Evolutionary conservation across 768 basidiomycete genomes (phyloP).

Genomic region (Candolleomyces eurysporus): DNA sequence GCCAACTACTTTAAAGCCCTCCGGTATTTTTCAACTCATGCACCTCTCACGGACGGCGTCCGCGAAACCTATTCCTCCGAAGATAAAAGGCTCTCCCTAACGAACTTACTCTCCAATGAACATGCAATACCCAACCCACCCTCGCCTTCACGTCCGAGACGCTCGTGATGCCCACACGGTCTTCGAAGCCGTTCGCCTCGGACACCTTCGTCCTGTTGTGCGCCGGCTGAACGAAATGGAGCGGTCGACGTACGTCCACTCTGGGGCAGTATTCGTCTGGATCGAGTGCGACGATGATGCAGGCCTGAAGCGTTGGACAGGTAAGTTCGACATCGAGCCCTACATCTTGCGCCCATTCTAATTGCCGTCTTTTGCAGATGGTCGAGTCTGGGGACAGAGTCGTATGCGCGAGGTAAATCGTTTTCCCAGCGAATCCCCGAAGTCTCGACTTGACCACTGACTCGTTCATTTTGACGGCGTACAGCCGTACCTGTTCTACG

Average conservation of each 20-base stretch:
- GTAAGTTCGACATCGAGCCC: constrained; percentile 19
- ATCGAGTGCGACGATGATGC: constrained; percentile 65
- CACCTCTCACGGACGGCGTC: constrained; percentile 19
- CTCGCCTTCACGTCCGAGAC: constrained; percentile 63
- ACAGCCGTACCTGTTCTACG: constrained; percentile 69
- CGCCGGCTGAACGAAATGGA: constrained; percentile 64
- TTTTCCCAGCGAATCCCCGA: constrained; percentile 5
- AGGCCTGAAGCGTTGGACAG: constrained; percentile 67
- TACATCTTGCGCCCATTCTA: constrained; percentile 4
- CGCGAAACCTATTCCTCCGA: constrained; percentile 13
- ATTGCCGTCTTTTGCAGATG: constrained; percentile 35
- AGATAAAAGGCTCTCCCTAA: constrained; percentile 21
- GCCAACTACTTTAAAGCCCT: constrained; percentile 7
- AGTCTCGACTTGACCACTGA: constrained; percentile 2
- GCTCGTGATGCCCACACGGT: constrained; percentile 64
- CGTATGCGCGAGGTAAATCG: constrained; percentile 56
- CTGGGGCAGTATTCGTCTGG: constrained; percentile 70
- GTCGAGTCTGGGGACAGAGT: constrained; percentile 66
- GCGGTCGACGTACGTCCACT: constrained; percentile 49
- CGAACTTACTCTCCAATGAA: background rate
- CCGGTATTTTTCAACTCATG: constrained; percentile 13
- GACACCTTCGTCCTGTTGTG: constrained; percentile 47
- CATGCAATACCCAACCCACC: constrained; percentile 43
- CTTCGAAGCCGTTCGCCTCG: constrained; percentile 63
- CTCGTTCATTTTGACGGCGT: background rate